Evolutionary conservation across 2,329 filamentous ascomycete species (phyloP).

Genomic region (Cordyceps cateniannulata): DNA sequence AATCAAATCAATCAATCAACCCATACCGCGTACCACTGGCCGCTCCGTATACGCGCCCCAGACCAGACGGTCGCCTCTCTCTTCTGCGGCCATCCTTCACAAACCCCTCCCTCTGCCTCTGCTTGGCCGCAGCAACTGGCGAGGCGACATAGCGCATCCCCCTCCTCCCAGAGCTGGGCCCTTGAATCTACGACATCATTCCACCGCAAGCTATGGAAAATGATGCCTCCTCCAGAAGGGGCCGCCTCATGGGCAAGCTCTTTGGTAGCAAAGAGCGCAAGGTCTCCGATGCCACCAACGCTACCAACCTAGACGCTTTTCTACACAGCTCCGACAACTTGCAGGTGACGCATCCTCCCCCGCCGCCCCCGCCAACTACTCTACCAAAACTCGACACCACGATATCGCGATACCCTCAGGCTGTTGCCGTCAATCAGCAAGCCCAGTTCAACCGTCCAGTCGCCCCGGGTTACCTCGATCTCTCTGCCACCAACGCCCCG

Average conservation of each 20-base stretch:
- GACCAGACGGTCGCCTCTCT: background rate
- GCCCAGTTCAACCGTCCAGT: slow-evolving; percentile 39
- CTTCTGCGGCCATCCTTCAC: background rate
- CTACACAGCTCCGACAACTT: slow-evolving; percentile 50
- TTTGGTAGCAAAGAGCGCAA: slow-evolving; percentile 45
- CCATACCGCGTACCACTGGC: background rate
- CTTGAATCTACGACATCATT: slow-evolving; percentile 22
- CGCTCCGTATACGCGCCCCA: background rate
- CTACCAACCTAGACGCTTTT: slow-evolving; percentile 51
- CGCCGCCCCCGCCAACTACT: slow-evolving; percentile 31
- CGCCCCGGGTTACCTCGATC: slow-evolving; percentile 30
- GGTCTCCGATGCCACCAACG: slow-evolving; percentile 27
- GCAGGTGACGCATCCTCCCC: slow-evolving; percentile 45
- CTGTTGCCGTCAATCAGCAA: slow-evolving; percentile 38
- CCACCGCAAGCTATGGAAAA: slow-evolving; percentile 36
- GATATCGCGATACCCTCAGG: slow-evolving; percentile 50
- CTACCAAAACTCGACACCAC: slow-evolving; percentile 49
- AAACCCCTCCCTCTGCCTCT: slow-evolving; percentile 9
- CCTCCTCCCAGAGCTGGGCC: slow-evolving; percentile 18
- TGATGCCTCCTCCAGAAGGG: slow-evolving; percentile 37
- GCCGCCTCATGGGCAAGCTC: slow-evolving; percentile 58
- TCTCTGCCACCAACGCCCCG: slow-evolving; percentile 36
- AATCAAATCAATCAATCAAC: background rate
- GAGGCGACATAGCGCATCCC: slow-evolving; percentile 15
- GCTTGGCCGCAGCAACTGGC: slow-evolving; percentile 17